Percentiles rank a stretch among this genome's conserved stretches.
These are phyloP conservation scores for Saccharomyces uvarum DNA, from an alignment of 1,139 yeast species.

Conservation along the genomic window DNA sequence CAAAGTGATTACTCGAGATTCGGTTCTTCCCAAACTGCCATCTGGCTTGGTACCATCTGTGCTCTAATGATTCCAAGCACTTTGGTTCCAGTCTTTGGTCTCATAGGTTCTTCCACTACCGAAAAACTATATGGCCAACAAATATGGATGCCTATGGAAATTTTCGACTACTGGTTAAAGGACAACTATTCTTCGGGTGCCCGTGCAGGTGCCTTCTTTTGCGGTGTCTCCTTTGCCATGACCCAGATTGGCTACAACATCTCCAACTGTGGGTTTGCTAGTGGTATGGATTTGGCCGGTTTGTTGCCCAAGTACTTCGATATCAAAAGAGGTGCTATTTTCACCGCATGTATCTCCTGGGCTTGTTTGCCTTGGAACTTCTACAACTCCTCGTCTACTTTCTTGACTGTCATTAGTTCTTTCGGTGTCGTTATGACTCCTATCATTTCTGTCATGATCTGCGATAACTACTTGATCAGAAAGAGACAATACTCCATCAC, in stretches of 20 bases:
- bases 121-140: slow-evolving; percentile 32
- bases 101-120: slow-evolving; percentile 37
- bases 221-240: slow-evolving; percentile 39
- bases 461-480: slow-evolving; percentile 38
- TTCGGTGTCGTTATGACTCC: slow-evolving; percentile 41
- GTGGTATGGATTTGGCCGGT: slow-evolving; percentile 47
- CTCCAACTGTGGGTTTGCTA: slow-evolving; percentile 45
- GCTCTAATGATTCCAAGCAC: slow-evolving; percentile 37
- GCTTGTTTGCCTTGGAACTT: slow-evolving; percentile 46
- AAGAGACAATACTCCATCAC: slow-evolving; percentile 34
- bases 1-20: slow-evolving; percentile 38
- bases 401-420: slow-evolving; percentile 40
- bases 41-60: slow-evolving; percentile 33
- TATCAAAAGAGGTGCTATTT: slow-evolving; percentile 43
- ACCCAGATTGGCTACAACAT: slow-evolving; percentile 44
- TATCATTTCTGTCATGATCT: slow-evolving; percentile 37
- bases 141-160: slow-evolving; percentile 38
- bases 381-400: slow-evolving; percentile 38
- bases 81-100: slow-evolving; percentile 38
- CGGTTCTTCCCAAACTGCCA: slow-evolving; percentile 33
- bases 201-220: slow-evolving; percentile 43
- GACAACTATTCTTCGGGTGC: slow-evolving; percentile 36
- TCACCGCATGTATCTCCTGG: slow-evolving; percentile 39
- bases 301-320: slow-evolving; percentile 43
- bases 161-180: slow-evolving; percentile 30